Evolutionary conservation across 768 basidiomycete species (phyloP), one percentile per base, ranked within the genome.

Genomic region (Butyriboletus loyo): DNA sequence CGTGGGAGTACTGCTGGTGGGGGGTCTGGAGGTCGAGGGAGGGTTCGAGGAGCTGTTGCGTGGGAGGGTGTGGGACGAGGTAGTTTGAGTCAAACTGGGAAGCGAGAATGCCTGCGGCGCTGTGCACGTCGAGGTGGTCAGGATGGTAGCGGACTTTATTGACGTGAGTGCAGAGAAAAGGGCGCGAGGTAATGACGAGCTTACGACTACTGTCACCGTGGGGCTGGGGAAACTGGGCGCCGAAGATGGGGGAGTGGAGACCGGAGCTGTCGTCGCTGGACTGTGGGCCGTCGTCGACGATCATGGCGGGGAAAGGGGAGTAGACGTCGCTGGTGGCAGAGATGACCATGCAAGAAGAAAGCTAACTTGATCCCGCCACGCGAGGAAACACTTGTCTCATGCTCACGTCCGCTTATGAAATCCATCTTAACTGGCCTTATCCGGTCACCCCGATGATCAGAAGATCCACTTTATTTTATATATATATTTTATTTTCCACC

Each of bases 221-320:
- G 50, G 72, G 67, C 56, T 75, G 67, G 67, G 75, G 72, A 59
- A 73, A 77, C 25, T 73, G 72, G 44, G 77, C 66, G 50, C 73
- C 75, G 70, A 85, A 85, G 47, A 83, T 77, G 59, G 88, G 87
- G 3, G 87, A 88, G 61, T 87, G 85, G 22, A 89, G 71, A 54
- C 84, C 86, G 47, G 87, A 88, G 64, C 84, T 82, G 63, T 87
- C 87, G 65, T 88, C 86, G 67, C 84, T 86, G 22, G 85, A 86
- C 70, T 83, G 85, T 39, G 79, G 77, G 35, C 84, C 80, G 62
- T 87, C 85, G 65, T 87, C 87, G 53, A 75, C 69, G 54, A 76
- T 72, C 68, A 79, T 75, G 50, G 74, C 72, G 44, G 78, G 78
- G 68, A 82, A 83, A 17, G 82, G 78, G 13, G 82, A 73, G 65